Percentiles rank a stretch among this genome's conserved stretches.
Evolutionary conservation across 2,329 filamentous ascomycete genomes (phyloP).

Genomic region (Elsinoe fawcettii): DNA sequence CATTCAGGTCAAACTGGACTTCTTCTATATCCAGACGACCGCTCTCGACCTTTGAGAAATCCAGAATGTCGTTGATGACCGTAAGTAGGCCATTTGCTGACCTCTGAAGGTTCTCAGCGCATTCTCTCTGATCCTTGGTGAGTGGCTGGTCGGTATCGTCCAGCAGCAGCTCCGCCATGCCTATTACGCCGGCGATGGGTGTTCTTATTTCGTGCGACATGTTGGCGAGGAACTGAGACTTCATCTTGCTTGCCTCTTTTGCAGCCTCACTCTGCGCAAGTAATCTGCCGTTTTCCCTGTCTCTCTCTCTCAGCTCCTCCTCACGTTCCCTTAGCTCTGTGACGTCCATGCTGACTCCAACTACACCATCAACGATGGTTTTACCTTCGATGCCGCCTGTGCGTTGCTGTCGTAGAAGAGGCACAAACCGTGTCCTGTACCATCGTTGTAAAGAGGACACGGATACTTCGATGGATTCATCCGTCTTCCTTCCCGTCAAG

Average conservation of each 20-base stretch:
- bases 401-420: slow-evolving; percentile 52
- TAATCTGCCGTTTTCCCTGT: slow-evolving; percentile 58
- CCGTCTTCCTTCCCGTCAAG: slow-evolving; percentile 50
- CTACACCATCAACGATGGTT: slow-evolving; percentile 59
- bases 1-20: slow-evolving; percentile 67
- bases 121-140: slow-evolving; percentile 63
- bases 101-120: slow-evolving; percentile 68
- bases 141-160: slow-evolving; percentile 50
- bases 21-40: slow-evolving; percentile 71
- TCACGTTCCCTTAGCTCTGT: slow-evolving; percentile 63
- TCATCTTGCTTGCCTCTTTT: slow-evolving; percentile 71
- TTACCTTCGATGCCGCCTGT: slow-evolving; percentile 45
- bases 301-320: slow-evolving; percentile 54
- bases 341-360: slow-evolving; percentile 72
- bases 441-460: slow-evolving; percentile 52
- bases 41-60: slow-evolving; percentile 81
- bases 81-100: slow-evolving; percentile 76
- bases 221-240: slow-evolving; percentile 71
- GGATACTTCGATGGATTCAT: slow-evolving; percentile 58
- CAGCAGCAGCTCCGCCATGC: slow-evolving; percentile 67
- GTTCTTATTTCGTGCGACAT: slow-evolving; percentile 34
- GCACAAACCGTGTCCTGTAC: slow-evolving; percentile 65
- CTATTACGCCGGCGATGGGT: slow-evolving; percentile 72
- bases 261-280: slow-evolving; percentile 69
- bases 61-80: slow-evolving; percentile 78